Evolutionary conservation across 371 early-diverging fungal genomes (phyloP), one percentile per base, ranked within the genome.

Genomic region (Zopfochytrium polystomum): DNA sequence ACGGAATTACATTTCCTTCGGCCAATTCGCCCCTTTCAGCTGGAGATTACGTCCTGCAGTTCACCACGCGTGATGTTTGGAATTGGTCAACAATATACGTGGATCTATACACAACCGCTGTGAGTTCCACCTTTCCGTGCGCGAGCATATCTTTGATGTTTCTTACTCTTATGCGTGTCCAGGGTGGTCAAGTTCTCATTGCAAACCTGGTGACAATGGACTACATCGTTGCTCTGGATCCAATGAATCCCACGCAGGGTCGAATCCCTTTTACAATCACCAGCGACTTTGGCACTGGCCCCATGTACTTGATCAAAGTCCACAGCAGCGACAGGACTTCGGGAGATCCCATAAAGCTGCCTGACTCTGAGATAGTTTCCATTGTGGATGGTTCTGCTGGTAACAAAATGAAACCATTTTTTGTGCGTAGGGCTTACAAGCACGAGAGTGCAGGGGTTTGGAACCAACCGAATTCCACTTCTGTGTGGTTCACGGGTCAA

Each of bases 401-500:
- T 42, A 42, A 13, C 13, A n/a, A 13, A 13, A 42, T 42, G 42
- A 13, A 13, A 42, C n/a, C n/a, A 13, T 42, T 13, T n/a, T 42
- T 42, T 42, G 42, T 42, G n/a, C 42, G 42, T 11, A n/a, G 42
- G 42, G 11, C n/a, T 42, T 42, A n/a, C 13, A 42, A 13, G 11
- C 11, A 42, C n/a, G 42, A 42, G 42, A 42, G n/a, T 52, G 0
- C 32, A 60, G 60, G 60, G 7, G n/a, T 4, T 13, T 51, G 51
- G 49, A 38, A 49, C 26, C 48, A 63, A 29, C 63, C 63, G 11
- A n/a, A 25, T 18, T 23, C 9, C 13, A 15, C 2, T 7, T 47
- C 45, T 29, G 42, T 56, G 23, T 55, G 55, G 50, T 55, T 33
- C 44, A 56, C 56, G 23, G 63, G 63, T 15, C 22, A 51, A 56